phyloP scores from a whole-genome alignment of 768 basidiomycete species.

The Mycena capillaripes region DNA sequence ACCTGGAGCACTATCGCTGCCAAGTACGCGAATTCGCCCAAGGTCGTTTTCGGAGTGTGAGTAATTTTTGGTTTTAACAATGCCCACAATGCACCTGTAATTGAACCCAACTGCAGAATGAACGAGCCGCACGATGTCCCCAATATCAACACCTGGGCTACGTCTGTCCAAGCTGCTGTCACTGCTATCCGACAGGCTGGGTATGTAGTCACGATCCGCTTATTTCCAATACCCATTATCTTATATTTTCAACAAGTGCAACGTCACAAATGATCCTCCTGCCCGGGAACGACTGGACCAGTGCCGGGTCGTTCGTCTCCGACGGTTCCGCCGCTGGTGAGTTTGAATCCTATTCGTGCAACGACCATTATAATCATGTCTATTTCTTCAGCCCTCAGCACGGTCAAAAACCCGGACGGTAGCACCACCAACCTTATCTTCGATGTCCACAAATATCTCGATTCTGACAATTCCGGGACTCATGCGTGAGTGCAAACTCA shows the following conservation, averaged over 20 bases:
- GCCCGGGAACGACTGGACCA: constrained; percentile 71
- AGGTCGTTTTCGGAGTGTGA: constrained; percentile 64
- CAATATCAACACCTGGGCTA: constrained; percentile 60
- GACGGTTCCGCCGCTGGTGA: constrained; percentile 62
- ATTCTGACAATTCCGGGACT: constrained; percentile 62
- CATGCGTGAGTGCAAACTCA: constrained; percentile 34
- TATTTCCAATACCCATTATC: too few relatives aligned
- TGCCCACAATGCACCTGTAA: too few relatives aligned
- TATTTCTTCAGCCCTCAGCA: constrained; percentile 55
- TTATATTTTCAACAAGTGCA: constrained; percentile 51
- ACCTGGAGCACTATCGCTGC: constrained; percentile 68
- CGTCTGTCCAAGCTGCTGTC: constrained; percentile 70
- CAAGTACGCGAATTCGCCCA: constrained; percentile 57
- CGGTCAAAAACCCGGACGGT: constrained; percentile 62
- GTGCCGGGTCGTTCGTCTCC: constrained; percentile 63
- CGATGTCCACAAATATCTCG: constrained; percentile 76
- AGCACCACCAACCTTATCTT: constrained; percentile 62
- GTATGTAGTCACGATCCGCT: constrained; percentile 42
- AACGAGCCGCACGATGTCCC: constrained; percentile 76
- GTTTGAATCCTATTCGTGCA: too few relatives aligned
- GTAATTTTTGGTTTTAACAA: constrained; percentile 30
- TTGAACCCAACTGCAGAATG: constrained; percentile 54
- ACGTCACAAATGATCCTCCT: constrained; percentile 69
- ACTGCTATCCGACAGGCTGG: constrained; percentile 72
- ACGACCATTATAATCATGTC: too few relatives aligned